phyloP scores from a whole-genome alignment of 1,139 yeast genomes.

The Taiozyma onychis region DNA sequence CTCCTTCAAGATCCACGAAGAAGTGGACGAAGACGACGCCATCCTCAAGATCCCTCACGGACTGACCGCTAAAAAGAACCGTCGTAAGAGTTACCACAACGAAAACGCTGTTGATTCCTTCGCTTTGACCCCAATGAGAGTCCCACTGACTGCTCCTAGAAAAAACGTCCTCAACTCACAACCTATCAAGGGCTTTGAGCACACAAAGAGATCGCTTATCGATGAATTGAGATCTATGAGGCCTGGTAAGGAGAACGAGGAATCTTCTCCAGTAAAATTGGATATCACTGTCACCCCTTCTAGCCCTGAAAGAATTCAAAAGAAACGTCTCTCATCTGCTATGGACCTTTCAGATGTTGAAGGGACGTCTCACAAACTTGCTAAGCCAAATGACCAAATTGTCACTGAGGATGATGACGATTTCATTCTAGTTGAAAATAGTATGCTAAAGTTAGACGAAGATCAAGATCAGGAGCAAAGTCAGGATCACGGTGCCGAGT shows the following conservation, averaged over 20 bases:
- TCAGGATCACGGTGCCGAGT: background rate
- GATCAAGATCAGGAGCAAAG: background rate
- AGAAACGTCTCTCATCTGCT: slow-evolving; percentile 17
- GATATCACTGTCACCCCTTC: slow-evolving; percentile 1
- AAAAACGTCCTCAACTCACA: slow-evolving; percentile 24
- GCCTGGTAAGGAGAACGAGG: slow-evolving; percentile 15
- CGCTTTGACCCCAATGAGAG: slow-evolving; percentile 23
- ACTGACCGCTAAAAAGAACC: slow-evolving; percentile 34
- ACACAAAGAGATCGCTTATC: slow-evolving; percentile 20
- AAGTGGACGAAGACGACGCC: slow-evolving; percentile 12
- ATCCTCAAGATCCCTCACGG: slow-evolving; percentile 42
- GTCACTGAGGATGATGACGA: background rate
- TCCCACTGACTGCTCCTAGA: slow-evolving; percentile 38
- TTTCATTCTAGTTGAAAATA: background rate
- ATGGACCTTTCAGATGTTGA: slow-evolving; percentile 5
- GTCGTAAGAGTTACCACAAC: slow-evolving; percentile 26
- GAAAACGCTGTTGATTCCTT: slow-evolving; percentile 1
- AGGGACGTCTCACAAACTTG: slow-evolving; percentile 6
- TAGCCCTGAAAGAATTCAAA: slow-evolving; percentile 7
- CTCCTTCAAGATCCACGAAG: slow-evolving; percentile 15
- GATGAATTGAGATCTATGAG: slow-evolving; percentile 11
- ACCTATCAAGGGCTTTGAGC: slow-evolving; percentile 12
- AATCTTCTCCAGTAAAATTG: slow-evolving; percentile 4
- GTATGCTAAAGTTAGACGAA: background rate
- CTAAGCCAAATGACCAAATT: slow-evolving; percentile 8